These are phyloP conservation scores for Pyrus communis DNA, from an alignment of 306 rosid genomes.

Conservation along the genomic window DNA sequence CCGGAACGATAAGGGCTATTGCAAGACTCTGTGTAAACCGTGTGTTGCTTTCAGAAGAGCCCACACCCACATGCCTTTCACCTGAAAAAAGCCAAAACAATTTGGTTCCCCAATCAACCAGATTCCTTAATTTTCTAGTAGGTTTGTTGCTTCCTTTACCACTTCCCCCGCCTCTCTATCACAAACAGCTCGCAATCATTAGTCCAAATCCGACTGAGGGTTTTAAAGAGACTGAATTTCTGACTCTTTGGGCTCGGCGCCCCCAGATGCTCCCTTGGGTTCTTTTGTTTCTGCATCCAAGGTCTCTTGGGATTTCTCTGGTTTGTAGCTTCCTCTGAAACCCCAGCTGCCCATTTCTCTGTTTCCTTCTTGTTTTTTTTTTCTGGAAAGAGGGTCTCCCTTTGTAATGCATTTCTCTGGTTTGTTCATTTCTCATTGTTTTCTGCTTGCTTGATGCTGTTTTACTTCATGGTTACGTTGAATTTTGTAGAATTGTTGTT, in stretches of 20 bases:
- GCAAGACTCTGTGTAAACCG: background rate
- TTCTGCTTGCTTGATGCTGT: background rate
- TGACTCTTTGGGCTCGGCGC: conserved; percentile 14
- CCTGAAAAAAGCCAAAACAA: background rate
- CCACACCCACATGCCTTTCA: background rate
- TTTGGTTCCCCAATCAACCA: background rate
- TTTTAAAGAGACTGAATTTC: background rate
- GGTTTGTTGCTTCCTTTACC: background rate
- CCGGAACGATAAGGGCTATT: background rate
- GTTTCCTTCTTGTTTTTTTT: background rate
- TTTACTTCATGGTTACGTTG: background rate
- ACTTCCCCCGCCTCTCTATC: background rate
- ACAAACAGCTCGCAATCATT: background rate
- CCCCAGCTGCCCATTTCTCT: conserved; percentile 15
- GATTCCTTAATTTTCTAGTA: background rate
- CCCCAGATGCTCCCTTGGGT: conserved; percentile 21
- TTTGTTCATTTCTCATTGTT: background rate
- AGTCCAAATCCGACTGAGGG: background rate
- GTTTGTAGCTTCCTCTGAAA: conserved; percentile 6
- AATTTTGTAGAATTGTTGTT: conserved; percentile 1
- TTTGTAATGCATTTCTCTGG: background rate
- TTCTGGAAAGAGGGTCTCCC: background rate
- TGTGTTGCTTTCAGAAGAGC: background rate
- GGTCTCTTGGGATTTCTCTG: conserved; percentile 19
- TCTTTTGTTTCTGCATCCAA: background rate